Evolutionary conservation across 1,284 basidiomycete species (phyloP).

Genomic region (Irpex lacteus): DNA sequence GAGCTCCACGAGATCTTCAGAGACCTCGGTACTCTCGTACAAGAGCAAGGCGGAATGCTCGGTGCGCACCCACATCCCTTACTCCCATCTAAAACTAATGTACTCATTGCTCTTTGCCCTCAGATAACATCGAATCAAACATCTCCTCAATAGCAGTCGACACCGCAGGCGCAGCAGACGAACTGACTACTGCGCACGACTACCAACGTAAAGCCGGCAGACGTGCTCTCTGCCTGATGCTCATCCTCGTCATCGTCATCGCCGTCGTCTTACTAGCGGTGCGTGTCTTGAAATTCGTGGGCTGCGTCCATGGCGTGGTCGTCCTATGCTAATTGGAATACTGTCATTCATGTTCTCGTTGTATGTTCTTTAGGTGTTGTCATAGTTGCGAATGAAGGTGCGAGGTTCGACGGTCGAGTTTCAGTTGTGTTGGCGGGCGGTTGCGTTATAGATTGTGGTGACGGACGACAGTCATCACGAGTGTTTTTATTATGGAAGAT

Average conservation of each 20-base stretch:
- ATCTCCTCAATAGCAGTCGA: slow-evolving; percentile 86
- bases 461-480: too few relatives aligned
- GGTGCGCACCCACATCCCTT: slow-evolving; percentile 54
- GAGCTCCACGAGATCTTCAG: slow-evolving; percentile 97
- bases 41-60: slow-evolving; percentile 93
- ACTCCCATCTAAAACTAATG: too few relatives aligned
- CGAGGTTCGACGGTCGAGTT: too few relatives aligned
- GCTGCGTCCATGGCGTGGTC: slow-evolving; percentile 4
- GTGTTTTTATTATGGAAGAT: too few relatives aligned
- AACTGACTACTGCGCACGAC: slow-evolving; percentile 87
- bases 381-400: background rate
- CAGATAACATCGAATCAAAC: slow-evolving; percentile 97
- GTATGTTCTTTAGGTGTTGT: background rate
- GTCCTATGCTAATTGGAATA: background rate
- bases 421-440: too few relatives aligned
- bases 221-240: slow-evolving; percentile 85
- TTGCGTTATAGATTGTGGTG: too few relatives aligned
- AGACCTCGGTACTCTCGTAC: slow-evolving; percentile 92
- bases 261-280: slow-evolving; percentile 92
- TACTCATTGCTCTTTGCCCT: too few relatives aligned
- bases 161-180: slow-evolving; percentile 82
- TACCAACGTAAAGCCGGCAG: slow-evolving; percentile 95
- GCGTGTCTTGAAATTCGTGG: slow-evolving; percentile 35
- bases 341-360: background rate
- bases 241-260: slow-evolving; percentile 86